phyloP scores from a whole-genome alignment of 2,329 filamentous ascomycete genomes.

The Xylaria multiplex region DNA sequence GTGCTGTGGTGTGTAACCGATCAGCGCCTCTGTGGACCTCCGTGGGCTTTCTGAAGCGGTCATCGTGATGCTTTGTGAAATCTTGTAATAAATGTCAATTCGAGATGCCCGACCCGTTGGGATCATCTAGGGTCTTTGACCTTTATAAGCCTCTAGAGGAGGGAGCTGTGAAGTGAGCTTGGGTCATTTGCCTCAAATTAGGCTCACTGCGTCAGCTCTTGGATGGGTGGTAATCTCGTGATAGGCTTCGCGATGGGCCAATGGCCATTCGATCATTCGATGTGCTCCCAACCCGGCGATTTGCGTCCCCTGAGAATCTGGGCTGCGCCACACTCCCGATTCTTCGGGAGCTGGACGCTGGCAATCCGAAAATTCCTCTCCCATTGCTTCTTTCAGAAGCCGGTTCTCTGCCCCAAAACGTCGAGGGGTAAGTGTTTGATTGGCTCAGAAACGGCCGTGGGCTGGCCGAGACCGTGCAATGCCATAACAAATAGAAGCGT shows the following conservation, averaged over 20 bases:
- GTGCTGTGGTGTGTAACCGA: constrained; percentile 26
- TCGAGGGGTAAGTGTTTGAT: no score
- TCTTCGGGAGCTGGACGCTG: no score
- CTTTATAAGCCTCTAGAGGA: constrained; percentile 1
- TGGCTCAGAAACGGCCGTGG: no score
- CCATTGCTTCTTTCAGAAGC: not conserved
- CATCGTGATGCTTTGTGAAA: constrained; percentile 15
- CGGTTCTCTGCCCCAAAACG: not conserved
- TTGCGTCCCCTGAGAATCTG: constrained; percentile 10
- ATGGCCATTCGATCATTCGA: constrained; percentile 26
- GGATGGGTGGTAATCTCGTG: constrained; percentile 20
- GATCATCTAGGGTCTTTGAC: not conserved
- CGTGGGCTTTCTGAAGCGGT: constrained; percentile 14
- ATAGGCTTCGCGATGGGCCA: constrained; percentile 25
- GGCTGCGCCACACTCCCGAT: constrained; percentile 2
- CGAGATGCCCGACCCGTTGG: not conserved
- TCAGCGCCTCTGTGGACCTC: constrained; percentile 28
- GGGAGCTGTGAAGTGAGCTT: not conserved
- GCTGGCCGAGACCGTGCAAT: no score
- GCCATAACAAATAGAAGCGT: no score
- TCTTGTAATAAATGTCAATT: not conserved
- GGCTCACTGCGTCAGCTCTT: constrained; percentile 1
- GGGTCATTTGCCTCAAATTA: constrained; percentile 7
- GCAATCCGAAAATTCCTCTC: not conserved
- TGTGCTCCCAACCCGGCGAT: constrained; percentile 18